A percentile compares a stretch with the other conserved stretches of the same genome.
These are phyloP conservation scores for Boletales sp. DNA, from an alignment of 768 basidiomycete species.

Conservation along the genomic window DNA sequence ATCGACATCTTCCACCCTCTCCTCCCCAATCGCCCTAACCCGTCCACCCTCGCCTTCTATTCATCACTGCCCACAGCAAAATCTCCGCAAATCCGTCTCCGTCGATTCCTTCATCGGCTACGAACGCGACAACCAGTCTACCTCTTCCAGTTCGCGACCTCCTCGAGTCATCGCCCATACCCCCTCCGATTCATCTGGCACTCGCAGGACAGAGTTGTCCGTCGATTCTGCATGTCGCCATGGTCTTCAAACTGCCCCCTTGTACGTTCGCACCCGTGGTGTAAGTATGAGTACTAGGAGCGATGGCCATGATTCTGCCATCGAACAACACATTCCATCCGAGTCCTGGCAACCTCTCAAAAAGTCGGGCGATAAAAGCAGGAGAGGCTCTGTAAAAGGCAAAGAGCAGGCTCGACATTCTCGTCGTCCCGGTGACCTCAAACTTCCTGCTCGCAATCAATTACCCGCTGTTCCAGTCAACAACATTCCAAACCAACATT, in stretches of 20 bases:
- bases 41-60: slow-evolving; percentile 12
- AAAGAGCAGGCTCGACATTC: slow-evolving; percentile 40
- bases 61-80: slow-evolving; percentile 24
- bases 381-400: slow-evolving; percentile 46
- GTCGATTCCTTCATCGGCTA: slow-evolving; percentile 69
- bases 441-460: slow-evolving; percentile 55
- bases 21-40: slow-evolving; percentile 30
- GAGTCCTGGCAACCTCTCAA: slow-evolving; percentile 48
- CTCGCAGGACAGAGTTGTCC: slow-evolving; percentile 26
- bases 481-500: slow-evolving; percentile 33
- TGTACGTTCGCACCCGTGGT: slow-evolving; percentile 49
- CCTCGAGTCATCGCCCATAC: slow-evolving; percentile 37
- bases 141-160: slow-evolving; percentile 32
- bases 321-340: slow-evolving; percentile 46
- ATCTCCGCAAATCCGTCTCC: slow-evolving; percentile 70
- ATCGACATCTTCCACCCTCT: slow-evolving; percentile 35
- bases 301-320: slow-evolving; percentile 38
- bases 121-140: slow-evolving; percentile 34
- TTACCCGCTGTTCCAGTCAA: slow-evolving; percentile 31
- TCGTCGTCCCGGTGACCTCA: slow-evolving; percentile 56
- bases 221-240: slow-evolving; percentile 24
- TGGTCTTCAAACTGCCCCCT: slow-evolving; percentile 25
- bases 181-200: slow-evolving; percentile 33
- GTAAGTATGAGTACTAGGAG: slow-evolving; percentile 50
- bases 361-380: slow-evolving; percentile 40